A percentile compares a stretch with the other conserved stretches of the same genome.
Conservation (phyloP, 2,329 filamentous ascomycete species). For the Microcyclosporella mali region DNA sequence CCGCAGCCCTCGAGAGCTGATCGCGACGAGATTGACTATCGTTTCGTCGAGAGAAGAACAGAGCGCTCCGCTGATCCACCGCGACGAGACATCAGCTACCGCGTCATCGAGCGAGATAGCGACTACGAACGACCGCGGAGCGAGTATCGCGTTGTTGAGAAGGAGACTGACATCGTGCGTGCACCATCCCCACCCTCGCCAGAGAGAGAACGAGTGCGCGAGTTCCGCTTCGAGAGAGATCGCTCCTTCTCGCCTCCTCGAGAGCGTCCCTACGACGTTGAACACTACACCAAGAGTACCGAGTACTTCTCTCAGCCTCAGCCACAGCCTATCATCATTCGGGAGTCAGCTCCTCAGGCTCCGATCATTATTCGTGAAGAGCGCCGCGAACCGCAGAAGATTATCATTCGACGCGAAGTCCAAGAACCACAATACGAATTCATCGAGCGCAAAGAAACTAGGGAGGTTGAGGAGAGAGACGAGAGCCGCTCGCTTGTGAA, state of each 20-base stretch:
- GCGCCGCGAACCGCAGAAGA: slow-evolving; percentile 37
- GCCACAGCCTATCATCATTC: slow-evolving; percentile 47
- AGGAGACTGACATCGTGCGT: slow-evolving; percentile 27
- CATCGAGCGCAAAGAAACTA: slow-evolving; percentile 50
- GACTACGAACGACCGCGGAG: slow-evolving; percentile 22
- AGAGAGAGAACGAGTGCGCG: slow-evolving; percentile 38
- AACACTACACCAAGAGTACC: slow-evolving; percentile 48
- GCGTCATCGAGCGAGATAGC: slow-evolving; percentile 29
- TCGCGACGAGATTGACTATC: slow-evolving; percentile 25
- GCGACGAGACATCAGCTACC: slow-evolving; percentile 29
- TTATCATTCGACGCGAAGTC: slow-evolving; percentile 50
- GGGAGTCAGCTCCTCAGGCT: slow-evolving; percentile 40
- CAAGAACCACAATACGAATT: slow-evolving; percentile 51
- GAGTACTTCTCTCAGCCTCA: slow-evolving; percentile 47
- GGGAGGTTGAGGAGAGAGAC: slow-evolving; percentile 44
- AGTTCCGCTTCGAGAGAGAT: slow-evolving; percentile 49
- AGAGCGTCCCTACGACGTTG: slow-evolving; percentile 41
- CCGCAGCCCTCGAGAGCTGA: slow-evolving; percentile 5
- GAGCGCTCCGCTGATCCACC: slow-evolving; percentile 25
- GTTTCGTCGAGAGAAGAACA: slow-evolving; percentile 36
- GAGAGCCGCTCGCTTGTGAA: slow-evolving; percentile 41
- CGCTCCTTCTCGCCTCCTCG: slow-evolving; percentile 41
- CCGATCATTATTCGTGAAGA: slow-evolving; percentile 52
- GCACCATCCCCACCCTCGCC: slow-evolving; percentile 34
- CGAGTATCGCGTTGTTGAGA: slow-evolving; percentile 37